Evolutionary conservation across 495 filamentous ascomycete genomes (phyloP).

Genomic region (Aspergillus carlsbadensis): DNA sequence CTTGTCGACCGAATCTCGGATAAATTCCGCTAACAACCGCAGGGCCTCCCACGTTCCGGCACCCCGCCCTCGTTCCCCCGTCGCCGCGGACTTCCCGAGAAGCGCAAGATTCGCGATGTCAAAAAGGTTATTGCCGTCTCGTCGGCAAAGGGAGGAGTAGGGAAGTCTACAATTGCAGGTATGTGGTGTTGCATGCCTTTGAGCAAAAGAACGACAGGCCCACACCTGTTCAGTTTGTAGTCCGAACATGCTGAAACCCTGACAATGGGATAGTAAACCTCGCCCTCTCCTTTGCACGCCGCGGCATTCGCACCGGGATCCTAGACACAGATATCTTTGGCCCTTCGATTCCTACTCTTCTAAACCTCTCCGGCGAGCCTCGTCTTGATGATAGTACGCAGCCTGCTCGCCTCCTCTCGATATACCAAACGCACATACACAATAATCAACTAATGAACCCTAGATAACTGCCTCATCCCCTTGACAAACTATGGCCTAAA

Average conservation of each 20-base stretch:
- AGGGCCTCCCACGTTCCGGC: conserved; percentile 82
- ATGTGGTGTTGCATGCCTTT: conserved; percentile 1
- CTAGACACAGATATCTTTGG: conserved; percentile 97
- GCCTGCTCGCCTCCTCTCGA: not conserved
- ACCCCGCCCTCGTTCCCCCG: conserved; percentile 70
- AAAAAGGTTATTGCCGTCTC: conserved; percentile 87
- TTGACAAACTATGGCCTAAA: conserved; percentile 95
- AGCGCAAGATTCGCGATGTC: conserved; percentile 76
- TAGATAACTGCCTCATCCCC: conserved; percentile 80
- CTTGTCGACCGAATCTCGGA: not conserved
- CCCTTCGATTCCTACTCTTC: conserved; percentile 86
- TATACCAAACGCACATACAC: not conserved
- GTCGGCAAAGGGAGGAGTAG: conserved; percentile 94
- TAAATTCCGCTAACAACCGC: not conserved
- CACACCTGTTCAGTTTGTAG: not conserved
- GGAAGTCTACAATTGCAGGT: conserved; percentile 93
- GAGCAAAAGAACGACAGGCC: not conserved
- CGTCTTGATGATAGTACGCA: conserved; percentile 59
- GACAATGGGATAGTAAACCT: conserved; percentile 64
- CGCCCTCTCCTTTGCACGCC: conserved; percentile 77
- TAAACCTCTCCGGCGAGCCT: conserved; percentile 75
- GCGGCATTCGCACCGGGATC: conserved; percentile 77
- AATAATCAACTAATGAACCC: conserved; percentile 6
- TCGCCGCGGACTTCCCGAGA: conserved; percentile 79
- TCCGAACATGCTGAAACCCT: not conserved